These are phyloP conservation scores for Chrysosporium keratinophilum DNA, from an alignment of 2,329 filamentous ascomycete species.

Conservation along the genomic window DNA sequence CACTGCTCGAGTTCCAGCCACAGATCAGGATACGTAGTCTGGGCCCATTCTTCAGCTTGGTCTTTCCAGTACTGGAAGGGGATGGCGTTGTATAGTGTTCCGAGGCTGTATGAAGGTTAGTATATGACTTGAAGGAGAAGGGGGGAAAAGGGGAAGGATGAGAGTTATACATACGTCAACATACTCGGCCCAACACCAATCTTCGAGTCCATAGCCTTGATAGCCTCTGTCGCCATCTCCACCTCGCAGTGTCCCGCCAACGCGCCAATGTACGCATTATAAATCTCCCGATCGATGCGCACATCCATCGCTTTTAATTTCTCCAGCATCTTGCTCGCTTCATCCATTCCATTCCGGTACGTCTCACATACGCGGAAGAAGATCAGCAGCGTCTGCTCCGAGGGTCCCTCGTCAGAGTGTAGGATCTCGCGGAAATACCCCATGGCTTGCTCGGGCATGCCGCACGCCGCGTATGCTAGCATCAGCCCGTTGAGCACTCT, in stretches of 20 bases:
- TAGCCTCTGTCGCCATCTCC: constrained; percentile 54
- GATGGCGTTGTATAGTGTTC: constrained; percentile 64
- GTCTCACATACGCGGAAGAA: constrained; percentile 69
- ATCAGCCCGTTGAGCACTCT: constrained; percentile 74
- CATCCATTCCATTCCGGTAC: constrained; percentile 34
- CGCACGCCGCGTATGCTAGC: constrained; percentile 67
- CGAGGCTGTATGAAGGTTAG: constrained; percentile 46
- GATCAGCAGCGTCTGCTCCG: constrained; percentile 67
- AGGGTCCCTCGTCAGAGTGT: constrained; percentile 74
- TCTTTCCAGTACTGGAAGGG: constrained; percentile 55
- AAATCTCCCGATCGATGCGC: constrained; percentile 62
- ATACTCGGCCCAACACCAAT: constrained; percentile 58
- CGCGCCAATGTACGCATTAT: constrained; percentile 65
- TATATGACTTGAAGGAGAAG: constrained; percentile 1
- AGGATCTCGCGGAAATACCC: constrained; percentile 77
- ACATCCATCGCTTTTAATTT: constrained; percentile 63
- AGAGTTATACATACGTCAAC: constrained; percentile 53
- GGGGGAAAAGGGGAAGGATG: neutral
- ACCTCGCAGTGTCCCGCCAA: constrained; percentile 62
- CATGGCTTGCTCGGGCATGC: constrained; percentile 55
- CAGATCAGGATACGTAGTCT: constrained; percentile 52
- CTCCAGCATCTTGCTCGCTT: constrained; percentile 44
- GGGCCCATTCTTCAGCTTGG: constrained; percentile 64
- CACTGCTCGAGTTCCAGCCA: constrained; percentile 56
- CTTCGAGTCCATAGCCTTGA: constrained; percentile 56